A percentile compares a stretch with the other conserved stretches of the same genome.
Evolutionary conservation across 129 eudicot species (phyloP).

Genomic region (Saussurea involucrata): DNA sequence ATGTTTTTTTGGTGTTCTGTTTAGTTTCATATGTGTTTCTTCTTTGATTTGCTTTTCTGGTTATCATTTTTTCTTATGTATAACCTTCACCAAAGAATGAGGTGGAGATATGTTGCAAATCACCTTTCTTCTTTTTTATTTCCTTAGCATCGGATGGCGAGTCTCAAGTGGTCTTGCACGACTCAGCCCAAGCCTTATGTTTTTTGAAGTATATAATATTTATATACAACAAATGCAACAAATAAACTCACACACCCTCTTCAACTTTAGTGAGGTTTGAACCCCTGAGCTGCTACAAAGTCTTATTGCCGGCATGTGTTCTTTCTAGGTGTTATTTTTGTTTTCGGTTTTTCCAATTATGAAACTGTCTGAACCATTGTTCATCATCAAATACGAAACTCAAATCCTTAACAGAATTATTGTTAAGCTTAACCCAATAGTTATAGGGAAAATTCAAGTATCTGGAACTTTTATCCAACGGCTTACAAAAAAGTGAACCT

Average conservation of each 20-base stretch:
- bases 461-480: background rate
- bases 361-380: background rate
- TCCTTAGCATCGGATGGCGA: background rate
- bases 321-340: too few species aligned
- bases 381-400: too few species aligned
- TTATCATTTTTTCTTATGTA: background rate
- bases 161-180: too few species aligned
- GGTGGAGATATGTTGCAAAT: background rate
- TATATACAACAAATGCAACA: too few species aligned
- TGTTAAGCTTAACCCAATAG: background rate
- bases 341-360: background rate
- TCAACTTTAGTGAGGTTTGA: too few species aligned
- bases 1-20: background rate
- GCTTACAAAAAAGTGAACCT: background rate
- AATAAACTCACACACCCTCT: too few species aligned
- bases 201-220: too few species aligned
- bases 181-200: too few species aligned
- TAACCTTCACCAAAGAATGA: background rate
- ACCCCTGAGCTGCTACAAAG: too few species aligned
- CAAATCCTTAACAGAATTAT: too few species aligned
- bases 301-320: too few species aligned
- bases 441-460: background rate
- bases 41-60: background rate
- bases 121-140: background rate
- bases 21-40: background rate